Conservation (phyloP, 192 early-diverging fungal species). For the Linnemannia exigua region DNA sequence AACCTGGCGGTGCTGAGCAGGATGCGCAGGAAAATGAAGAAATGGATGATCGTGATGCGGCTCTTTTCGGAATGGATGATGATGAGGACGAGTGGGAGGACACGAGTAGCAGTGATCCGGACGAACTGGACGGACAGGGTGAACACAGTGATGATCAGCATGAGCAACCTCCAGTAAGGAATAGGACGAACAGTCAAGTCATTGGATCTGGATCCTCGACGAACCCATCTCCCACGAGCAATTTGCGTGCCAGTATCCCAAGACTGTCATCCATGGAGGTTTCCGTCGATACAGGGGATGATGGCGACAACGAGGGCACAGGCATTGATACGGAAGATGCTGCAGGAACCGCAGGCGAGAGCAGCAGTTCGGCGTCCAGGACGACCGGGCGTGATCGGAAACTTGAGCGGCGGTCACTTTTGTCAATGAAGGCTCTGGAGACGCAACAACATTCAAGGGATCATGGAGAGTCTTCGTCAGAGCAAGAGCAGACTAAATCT, state of each 20-base stretch:
- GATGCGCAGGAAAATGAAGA: slow-evolving; percentile 20
- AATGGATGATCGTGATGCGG: slow-evolving; percentile 34
- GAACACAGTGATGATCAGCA: not conserved
- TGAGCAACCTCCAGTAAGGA: not conserved
- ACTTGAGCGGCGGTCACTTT: not conserved
- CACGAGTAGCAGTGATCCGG: slow-evolving; percentile 19
- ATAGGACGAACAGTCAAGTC: not conserved
- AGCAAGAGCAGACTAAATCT: slow-evolving; percentile 13
- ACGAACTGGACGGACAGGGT: not conserved
- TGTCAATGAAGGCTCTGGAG: not conserved
- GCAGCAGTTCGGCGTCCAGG: not conserved
- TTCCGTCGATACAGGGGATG: slow-evolving; percentile 42
- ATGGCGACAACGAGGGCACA: slow-evolving; percentile 34
- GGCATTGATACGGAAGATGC: slow-evolving; percentile 52
- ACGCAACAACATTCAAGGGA: slow-evolving; percentile 1
- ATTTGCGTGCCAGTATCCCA: not conserved
- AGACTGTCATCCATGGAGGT: slow-evolving; percentile 1
- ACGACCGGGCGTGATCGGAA: not conserved
- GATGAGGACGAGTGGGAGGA: slow-evolving; percentile 48
- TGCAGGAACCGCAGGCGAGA: slow-evolving; percentile 32
- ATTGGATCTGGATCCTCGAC: not conserved
- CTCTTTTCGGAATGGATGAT: slow-evolving; percentile 50
- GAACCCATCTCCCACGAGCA: not conserved
- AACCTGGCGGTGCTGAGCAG: not conserved
- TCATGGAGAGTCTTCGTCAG: slow-evolving; percentile 33